A percentile compares a stretch with the other conserved stretches of the same genome.
Evolutionary conservation across 192 early-diverging fungal species (phyloP).

Genomic region (Dimargaris xerosporica): DNA sequence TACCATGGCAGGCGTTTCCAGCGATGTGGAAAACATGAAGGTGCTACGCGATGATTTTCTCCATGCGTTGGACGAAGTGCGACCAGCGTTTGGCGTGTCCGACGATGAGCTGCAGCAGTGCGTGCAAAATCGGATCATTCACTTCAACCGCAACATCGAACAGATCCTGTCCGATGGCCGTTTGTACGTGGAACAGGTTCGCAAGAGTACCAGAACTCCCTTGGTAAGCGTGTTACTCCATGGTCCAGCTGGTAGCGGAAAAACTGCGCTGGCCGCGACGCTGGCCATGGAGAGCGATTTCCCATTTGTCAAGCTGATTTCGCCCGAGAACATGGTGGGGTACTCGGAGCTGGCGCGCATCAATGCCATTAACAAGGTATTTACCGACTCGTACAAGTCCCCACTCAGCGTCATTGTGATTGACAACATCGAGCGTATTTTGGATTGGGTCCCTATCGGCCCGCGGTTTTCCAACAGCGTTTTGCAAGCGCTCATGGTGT

Average conservation of each 20-base stretch:
- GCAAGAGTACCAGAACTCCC: slow-evolving; percentile 66
- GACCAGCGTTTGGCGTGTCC: slow-evolving; percentile 85
- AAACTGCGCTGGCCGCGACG: slow-evolving; percentile 90
- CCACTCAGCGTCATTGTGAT: slow-evolving; percentile 87
- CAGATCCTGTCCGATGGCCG: slow-evolving; percentile 38
- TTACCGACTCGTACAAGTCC: slow-evolving; percentile 94
- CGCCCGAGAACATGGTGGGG: slow-evolving; percentile 92
- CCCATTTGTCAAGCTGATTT: slow-evolving; percentile 95
- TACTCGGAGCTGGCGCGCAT: slow-evolving; percentile 72
- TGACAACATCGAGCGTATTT: slow-evolving; percentile 82
- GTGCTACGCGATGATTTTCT: slow-evolving; percentile 76
- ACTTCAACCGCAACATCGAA: slow-evolving; percentile 46
- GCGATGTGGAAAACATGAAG: slow-evolving; percentile 81
- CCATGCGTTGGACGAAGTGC: slow-evolving; percentile 78
- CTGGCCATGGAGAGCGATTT: slow-evolving; percentile 81
- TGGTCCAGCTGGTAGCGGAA: slow-evolving; percentile 77
- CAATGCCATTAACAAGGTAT: slow-evolving; percentile 79
- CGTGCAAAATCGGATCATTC: slow-evolving; percentile 71
- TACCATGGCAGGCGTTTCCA: slow-evolving; percentile 58
- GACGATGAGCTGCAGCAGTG: slow-evolving; percentile 81
- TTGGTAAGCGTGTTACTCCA: slow-evolving; percentile 82
- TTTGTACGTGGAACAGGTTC: slow-evolving; percentile 56
- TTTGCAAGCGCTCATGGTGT: slow-evolving; percentile 81
- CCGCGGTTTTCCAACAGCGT: slow-evolving; percentile 87
- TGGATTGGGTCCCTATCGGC: slow-evolving; percentile 93